phyloP scores from a whole-genome alignment of 345 rosid species.

The Gossypium sturtianum region DNA sequence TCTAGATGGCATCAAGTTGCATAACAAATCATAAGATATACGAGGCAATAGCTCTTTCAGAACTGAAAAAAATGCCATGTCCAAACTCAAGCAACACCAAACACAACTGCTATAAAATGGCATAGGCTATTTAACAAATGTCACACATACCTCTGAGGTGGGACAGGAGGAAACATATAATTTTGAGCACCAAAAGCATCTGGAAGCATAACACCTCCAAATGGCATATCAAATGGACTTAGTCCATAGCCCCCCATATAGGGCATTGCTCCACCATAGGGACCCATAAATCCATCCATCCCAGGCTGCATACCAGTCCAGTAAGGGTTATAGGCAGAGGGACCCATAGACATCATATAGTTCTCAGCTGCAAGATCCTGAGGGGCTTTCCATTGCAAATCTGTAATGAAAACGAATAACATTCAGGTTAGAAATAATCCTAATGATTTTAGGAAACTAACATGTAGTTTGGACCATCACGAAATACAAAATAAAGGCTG shows the following conservation, averaged over 20 bases:
- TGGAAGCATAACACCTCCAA: constrained; percentile 51
- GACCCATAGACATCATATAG: constrained; percentile 82
- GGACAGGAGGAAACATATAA: constrained; percentile 57
- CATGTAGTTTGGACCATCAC: neutral
- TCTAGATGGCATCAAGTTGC: neutral
- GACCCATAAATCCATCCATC: constrained; percentile 53
- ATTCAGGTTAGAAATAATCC: neutral
- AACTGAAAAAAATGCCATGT: neutral
- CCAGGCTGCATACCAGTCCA: constrained; percentile 80
- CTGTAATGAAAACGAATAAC: constrained; percentile 31
- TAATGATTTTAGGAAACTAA: neutral
- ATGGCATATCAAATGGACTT: constrained; percentile 57
- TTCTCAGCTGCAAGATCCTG: constrained; percentile 59
- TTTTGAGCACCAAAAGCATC: constrained; percentile 57
- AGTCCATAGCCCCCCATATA: constrained; percentile 54
- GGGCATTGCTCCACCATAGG: constrained; percentile 51
- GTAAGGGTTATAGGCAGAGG: constrained; percentile 59
- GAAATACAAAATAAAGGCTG: neutral
- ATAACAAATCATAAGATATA: neutral
- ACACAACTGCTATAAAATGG: neutral
- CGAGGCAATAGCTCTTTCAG: neutral
- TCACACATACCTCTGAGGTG: constrained; percentile 49
- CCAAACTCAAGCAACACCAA: neutral
- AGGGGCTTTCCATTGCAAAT: constrained; percentile 66
- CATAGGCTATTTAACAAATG: neutral